Base-by-base conservation (phyloP, 2,329 filamentous ascomycete genomes). In the Podosphaera xanthii region DNA sequence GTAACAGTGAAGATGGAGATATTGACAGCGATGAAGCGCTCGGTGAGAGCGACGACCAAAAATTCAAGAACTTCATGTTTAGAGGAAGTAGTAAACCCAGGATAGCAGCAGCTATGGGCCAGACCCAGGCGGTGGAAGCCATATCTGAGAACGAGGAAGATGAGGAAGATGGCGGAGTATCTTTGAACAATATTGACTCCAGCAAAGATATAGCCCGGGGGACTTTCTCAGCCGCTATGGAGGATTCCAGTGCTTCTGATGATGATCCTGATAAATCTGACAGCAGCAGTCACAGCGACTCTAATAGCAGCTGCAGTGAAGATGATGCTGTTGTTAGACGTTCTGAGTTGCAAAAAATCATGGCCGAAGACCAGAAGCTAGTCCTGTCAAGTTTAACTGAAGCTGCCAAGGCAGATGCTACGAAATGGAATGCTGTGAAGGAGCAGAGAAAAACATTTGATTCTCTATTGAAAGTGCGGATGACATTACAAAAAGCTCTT, bases 401-500 rank as follows among this genome's bases (percentile, higher is more conserved):
- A 67, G 83, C 84, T 0, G 82, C 82, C 58, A 82, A 84, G 67
- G 81, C 81, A 58, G 92, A 97, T 68, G 81, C 85, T 3, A 80
- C 83, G 49, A 97, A 97, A 71, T 92, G 92, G 10, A 73, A 79
- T 59, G 91, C 91, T 0, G 87, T 98, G 44, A 91, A 89, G 66
- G 76, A 82, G 60, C 92, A 98, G 72, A 82, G 89, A 58, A 84
- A 83, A 62, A 81, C 84, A 0, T 98, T 95, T 67, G 91, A 97
- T 65, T 81, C 86, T 0, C 79, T 97, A 0, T 77, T 98, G 38
- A 94, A 95, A 71, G 79, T 89, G 12, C 83, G 92, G 30, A 96
- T 98, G 67, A 86, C 91, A 61, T 73, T 98, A 22, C 94, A 98
- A 70, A 97, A 96, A 70, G 88, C 87, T 1, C 73, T 98, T 12